A percentile compares a stretch with the other conserved stretches of the same genome.
Conservation (phyloP, 495 filamentous ascomycete genomes). For the Neurospora terricola region DNA sequence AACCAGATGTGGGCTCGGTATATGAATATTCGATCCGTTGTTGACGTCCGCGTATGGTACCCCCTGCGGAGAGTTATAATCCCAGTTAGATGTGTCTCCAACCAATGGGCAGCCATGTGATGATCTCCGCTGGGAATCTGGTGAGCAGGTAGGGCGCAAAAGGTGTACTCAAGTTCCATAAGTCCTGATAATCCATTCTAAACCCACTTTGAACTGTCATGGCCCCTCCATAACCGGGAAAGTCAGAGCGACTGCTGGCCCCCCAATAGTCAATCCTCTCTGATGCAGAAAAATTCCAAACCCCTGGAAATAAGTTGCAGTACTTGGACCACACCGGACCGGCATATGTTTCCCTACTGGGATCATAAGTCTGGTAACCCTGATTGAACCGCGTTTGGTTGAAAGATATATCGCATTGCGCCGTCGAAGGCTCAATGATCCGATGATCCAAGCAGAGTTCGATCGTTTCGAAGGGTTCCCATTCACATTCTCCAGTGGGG, state of each 20-base stretch:
- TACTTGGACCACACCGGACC: neutral
- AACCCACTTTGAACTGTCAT: neutral
- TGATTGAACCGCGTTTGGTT: neutral
- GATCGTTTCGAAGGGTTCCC: neutral
- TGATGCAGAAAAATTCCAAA: neutral
- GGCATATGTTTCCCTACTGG: neutral
- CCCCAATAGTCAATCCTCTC: neutral
- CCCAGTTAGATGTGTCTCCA: neutral
- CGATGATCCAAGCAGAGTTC: neutral
- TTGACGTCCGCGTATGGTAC: neutral
- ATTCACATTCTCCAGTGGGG: neutral
- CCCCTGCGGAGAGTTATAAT: neutral
- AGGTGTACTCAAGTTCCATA: neutral
- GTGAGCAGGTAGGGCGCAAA: neutral
- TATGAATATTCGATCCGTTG: neutral
- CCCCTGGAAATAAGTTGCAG: neutral
- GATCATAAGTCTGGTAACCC: neutral
- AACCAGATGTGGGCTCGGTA: neutral
- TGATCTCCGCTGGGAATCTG: neutral
- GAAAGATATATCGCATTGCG: neutral
- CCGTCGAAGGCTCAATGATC: neutral
- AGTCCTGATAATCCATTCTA: neutral
- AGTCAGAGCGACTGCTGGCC: neutral
- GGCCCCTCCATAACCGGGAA: neutral
- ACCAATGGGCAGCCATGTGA: neutral